Evolutionary conservation across 352 stramenopile species (phyloP), one percentile per base, ranked within the genome.

Genomic region (Lagenidium giganteum): DNA sequence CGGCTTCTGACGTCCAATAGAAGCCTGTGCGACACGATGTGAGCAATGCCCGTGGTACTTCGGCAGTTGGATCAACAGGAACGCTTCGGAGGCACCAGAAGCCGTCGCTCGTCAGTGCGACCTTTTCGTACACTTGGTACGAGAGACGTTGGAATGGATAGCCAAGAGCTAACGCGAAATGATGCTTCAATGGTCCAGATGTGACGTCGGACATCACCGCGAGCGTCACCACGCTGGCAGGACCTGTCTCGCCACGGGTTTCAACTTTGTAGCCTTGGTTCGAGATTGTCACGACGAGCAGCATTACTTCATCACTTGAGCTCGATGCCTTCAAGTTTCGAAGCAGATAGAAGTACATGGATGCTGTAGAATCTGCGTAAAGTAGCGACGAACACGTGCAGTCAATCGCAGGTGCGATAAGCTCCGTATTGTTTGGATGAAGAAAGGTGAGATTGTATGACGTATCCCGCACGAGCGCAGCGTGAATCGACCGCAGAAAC

Each of bases 11-110:
- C 4, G 48, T 28, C 18, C 65, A 51, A 17, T 68, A 72, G 28
- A 66, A 63, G 3, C 66, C 66, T 37, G 58, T 63, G 5, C 56
- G 50, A 5, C 66, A 41, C n/a, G 64, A 49, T 6, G 67, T 64
- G 1, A 51, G 48, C 2, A 76, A 39, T 8, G 50, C 13, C 9
- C 61, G 47, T 0, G 51, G 9, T 29, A 27, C 26, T 3, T 60
- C 42, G 13, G 14, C 38, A 4, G 14, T 8, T 4, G 37, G 9
- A 22, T 25, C 42, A 5, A 17, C 26, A 1, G 42, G 43, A 16
- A 53, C 21, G 12, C 38, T 60, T 18, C 45, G 24, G 16, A 60
- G 36, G 14, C 43, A 21, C 23, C 42, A 44, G 20, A 33, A 31
- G 18, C 32, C 26, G 8, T 46, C 50, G 16, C 4, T 16, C 1